Evolutionary conservation across 2,329 filamentous ascomycete species (phyloP), one percentile per base, ranked within the genome.

Genomic region (Allantophomopsis cytisporea): DNA sequence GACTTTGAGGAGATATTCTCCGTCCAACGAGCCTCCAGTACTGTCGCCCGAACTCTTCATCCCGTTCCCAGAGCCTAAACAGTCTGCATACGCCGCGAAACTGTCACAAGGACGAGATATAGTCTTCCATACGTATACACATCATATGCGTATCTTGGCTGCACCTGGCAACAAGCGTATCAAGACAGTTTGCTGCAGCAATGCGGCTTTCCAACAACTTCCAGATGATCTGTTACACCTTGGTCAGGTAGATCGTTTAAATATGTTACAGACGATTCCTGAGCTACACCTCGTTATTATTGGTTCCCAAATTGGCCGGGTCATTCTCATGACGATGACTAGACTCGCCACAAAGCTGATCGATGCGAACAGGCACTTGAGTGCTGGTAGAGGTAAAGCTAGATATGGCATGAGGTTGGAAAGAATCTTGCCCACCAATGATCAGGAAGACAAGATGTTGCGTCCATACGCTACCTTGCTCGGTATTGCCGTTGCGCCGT

Each of bases 201-300:
- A 48, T 41, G 23, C 23, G 23, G 23, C 23, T 8, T 28, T 28
- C 10, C 23, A 28, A 10, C 23, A 28, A 28, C 23, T 28, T 12
- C 23, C 23, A 28, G 23, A 28, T 28, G 23, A 28, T 28, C 23
- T 28, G 10, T 28, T 28, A 3, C 23, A 28, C 8, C 23, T 28
- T 28, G 8, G 10, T 8, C 23, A 28, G 23, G 23, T 60, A 33
- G 65, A 76, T 46, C 68, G 76, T 2, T 58, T 84, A 16, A 78
- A 70, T 57, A 75, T 83, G 65, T 58, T 75, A 31, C 60, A 69
- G 0, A 67, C 77, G 38, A 73, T 88, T 1, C 79, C 80, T 0
- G 76, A 83, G 48, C 62, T 91, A 1, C 78, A 68, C n/a, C 61
- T 87, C 12, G 69, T 87, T 7, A 63, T 84, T 3, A 61, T 80